Percentiles rank a stretch among this genome's conserved stretches.
These are phyloP conservation scores for Oenanthe javanica DNA, from an alignment of 140 eudicot species.

Conservation along the genomic window DNA sequence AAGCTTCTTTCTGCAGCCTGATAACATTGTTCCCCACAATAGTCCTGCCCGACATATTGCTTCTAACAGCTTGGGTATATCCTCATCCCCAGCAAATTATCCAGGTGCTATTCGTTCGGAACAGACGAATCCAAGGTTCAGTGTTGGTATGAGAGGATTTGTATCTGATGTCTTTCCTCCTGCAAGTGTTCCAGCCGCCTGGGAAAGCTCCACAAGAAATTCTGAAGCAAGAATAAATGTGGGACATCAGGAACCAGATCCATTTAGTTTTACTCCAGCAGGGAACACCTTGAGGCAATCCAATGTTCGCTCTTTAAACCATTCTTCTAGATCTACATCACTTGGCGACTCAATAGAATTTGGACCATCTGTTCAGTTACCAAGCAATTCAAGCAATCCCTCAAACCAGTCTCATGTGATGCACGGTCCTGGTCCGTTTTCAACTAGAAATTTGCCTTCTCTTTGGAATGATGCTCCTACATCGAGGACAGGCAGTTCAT, in stretches of 20 bases:
- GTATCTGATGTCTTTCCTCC: slow-evolving; percentile 25
- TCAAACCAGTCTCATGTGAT: slow-evolving; percentile 33
- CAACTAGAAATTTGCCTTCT: slow-evolving; percentile 35
- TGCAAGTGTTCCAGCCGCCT: slow-evolving; percentile 17
- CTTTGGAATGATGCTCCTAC: slow-evolving; percentile 41
- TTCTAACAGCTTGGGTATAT: slow-evolving; percentile 43
- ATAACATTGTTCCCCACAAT: slow-evolving; percentile 16
- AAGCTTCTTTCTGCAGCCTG: slow-evolving; percentile 34
- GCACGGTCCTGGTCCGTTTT: slow-evolving; percentile 26
- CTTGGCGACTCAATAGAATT: slow-evolving; percentile 36
- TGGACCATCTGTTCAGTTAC: slow-evolving; percentile 20
- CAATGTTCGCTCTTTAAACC: slow-evolving; percentile 23
- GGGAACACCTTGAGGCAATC: slow-evolving; percentile 33
- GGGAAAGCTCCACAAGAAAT: slow-evolving; percentile 39
- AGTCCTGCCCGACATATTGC: slow-evolving; percentile 18
- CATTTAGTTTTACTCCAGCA: slow-evolving; percentile 20
- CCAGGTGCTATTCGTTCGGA: slow-evolving; percentile 23
- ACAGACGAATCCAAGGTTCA: slow-evolving; percentile 33
- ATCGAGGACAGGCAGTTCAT: slow-evolving; percentile 41
- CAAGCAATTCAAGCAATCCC: slow-evolving; percentile 24
- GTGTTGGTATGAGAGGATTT: slow-evolving; percentile 30
- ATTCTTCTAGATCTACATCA: slow-evolving; percentile 32
- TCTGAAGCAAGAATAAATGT: slow-evolving; percentile 22
- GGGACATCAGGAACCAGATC: slow-evolving; percentile 26
- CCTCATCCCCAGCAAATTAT: slow-evolving; percentile 29